phyloP scores from a whole-genome alignment of 257 asterid genomes.

The Plantago elongata region DNA sequence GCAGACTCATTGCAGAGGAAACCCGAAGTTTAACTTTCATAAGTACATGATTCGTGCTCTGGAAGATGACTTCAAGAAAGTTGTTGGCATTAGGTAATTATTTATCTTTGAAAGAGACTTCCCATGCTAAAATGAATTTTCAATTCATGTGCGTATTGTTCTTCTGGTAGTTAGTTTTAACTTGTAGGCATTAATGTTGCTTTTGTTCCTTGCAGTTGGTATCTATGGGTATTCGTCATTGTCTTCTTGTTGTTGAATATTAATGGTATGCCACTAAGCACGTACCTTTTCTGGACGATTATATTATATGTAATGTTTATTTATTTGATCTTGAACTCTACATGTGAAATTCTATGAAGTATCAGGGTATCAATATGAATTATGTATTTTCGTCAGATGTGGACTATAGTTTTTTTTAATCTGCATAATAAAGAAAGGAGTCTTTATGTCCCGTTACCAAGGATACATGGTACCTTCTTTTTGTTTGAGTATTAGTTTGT shows the following conservation, averaged over 20 bases:
- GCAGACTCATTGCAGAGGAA: constrained; percentile 87
- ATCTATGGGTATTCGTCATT: constrained; percentile 87
- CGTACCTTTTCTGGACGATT: neutral
- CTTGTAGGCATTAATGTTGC: constrained; percentile 10
- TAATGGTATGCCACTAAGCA: constrained; percentile 52
- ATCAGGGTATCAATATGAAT: too few relatives aligned
- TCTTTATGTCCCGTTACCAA: too few relatives aligned
- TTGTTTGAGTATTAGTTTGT: too few relatives aligned
- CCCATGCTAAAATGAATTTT: neutral
- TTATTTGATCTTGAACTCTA: constrained; percentile 1
- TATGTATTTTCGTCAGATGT: too few relatives aligned
- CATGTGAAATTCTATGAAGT: neutral
- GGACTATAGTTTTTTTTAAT: too few relatives aligned
- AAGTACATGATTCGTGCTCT: constrained; percentile 96
- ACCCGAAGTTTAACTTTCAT: constrained; percentile 90
- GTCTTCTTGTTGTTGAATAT: constrained; percentile 76
- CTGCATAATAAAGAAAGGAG: too few relatives aligned
- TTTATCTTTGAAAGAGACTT: constrained; percentile 5
- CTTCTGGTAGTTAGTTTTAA: neutral
- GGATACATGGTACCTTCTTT: too few relatives aligned
- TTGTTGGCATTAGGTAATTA: constrained; percentile 92
- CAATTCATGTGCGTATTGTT: neutral
- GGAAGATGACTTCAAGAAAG: constrained; percentile 89
- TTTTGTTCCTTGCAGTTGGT: constrained; percentile 71
- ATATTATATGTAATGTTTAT: neutral